Percentiles rank a stretch among this genome's conserved stretches.
Evolutionary conservation across 2,329 filamentous ascomycete species (phyloP).

Genomic region (Fusarium nodosum): DNA sequence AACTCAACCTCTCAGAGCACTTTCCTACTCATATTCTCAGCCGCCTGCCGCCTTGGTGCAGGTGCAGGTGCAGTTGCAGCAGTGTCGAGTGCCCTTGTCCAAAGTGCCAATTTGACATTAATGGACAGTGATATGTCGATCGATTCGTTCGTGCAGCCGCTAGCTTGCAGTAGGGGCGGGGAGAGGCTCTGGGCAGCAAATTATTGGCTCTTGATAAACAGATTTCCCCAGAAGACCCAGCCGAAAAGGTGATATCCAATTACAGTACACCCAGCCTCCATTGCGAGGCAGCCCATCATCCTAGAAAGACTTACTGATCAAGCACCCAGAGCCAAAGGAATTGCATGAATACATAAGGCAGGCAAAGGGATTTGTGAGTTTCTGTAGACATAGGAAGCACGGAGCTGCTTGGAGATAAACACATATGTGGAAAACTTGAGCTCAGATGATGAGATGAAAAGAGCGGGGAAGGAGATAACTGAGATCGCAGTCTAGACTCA

Average conservation of each 20-base stretch:
- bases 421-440: not conserved
- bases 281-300: slow-evolving; percentile 31
- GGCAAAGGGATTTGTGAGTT: not conserved
- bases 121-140: slow-evolving; percentile 43
- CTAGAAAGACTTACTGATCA: not conserved
- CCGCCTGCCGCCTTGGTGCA: slow-evolving; percentile 6
- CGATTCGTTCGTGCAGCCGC: slow-evolving; percentile 46
- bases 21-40: slow-evolving; percentile 7
- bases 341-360: not conserved
- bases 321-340: not conserved
- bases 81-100: slow-evolving; percentile 9
- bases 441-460: not conserved
- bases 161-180: slow-evolving; percentile 34
- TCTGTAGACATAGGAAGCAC: not conserved
- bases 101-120: slow-evolving; percentile 31
- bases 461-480: not conserved
- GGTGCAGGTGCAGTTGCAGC: not conserved
- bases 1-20: not conserved
- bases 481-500: slow-evolving; percentile 1
- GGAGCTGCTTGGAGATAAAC: not conserved
- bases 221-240: slow-evolving; percentile 38
- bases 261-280: slow-evolving; percentile 14
- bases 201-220: slow-evolving; percentile 29
- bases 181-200: slow-evolving; percentile 14
- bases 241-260: slow-evolving; percentile 28